Conservation (phyloP, 2,329 filamentous ascomycete genomes). For the Didymella glomerata region DNA sequence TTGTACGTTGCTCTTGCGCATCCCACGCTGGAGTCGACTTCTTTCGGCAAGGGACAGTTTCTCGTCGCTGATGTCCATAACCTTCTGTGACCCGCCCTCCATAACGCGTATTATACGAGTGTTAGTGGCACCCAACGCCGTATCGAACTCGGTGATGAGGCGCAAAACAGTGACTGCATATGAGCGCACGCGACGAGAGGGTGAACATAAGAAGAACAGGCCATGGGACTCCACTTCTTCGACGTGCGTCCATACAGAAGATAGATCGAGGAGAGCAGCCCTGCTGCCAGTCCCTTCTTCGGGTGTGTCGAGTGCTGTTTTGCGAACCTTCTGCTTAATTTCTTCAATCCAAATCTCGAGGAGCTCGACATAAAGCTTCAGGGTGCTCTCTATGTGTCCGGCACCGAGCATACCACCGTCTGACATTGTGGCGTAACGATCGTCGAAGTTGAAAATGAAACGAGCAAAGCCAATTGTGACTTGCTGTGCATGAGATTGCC, state of each 20-base stretch:
- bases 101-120: slow-evolving; percentile 89
- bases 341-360: slow-evolving; percentile 98
- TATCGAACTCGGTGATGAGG: slow-evolving; percentile 92
- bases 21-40: slow-evolving; percentile 88
- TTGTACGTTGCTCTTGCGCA: slow-evolving; percentile 82
- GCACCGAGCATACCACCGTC: slow-evolving; percentile 96
- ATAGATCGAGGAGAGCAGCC: slow-evolving; percentile 81
- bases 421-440: slow-evolving; percentile 96
- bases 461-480: slow-evolving; percentile 96
- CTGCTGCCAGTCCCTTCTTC: slow-evolving; percentile 75
- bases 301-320: slow-evolving; percentile 69
- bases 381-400: slow-evolving; percentile 91
- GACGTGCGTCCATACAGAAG: slow-evolving; percentile 88
- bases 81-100: slow-evolving; percentile 84
- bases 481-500: slow-evolving; percentile 90
- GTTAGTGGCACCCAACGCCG: slow-evolving; percentile 80
- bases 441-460: slow-evolving; percentile 99
- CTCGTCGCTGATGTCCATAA: slow-evolving; percentile 93
- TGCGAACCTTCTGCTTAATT: slow-evolving; percentile 84
- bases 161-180: slow-evolving; percentile 93
- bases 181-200: slow-evolving; percentile 85
- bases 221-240: slow-evolving; percentile 97
- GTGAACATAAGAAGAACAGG: slow-evolving; percentile 95
- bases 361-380: slow-evolving; percentile 91
- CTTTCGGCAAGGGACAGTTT: slow-evolving; percentile 90